Conservation (phyloP, 140 eudicot species). For the Erigeron philadelphicus region DNA sequence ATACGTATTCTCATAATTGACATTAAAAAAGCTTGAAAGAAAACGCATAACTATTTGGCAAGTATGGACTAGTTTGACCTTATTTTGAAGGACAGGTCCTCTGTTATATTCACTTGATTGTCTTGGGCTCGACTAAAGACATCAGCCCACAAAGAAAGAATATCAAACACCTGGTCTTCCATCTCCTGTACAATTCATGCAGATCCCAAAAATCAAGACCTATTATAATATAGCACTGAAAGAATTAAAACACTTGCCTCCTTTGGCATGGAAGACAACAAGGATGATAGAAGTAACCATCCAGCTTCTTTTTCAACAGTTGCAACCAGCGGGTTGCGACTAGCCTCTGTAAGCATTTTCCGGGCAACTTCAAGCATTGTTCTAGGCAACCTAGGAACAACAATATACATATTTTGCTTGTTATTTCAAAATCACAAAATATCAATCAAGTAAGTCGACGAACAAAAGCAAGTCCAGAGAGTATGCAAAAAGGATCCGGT, state of each 20-base stretch:
- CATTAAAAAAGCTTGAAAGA: no score
- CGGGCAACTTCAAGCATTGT: slow-evolving; percentile 84
- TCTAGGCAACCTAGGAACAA: slow-evolving; percentile 67
- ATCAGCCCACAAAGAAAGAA: slow-evolving; percentile 84
- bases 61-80: slow-evolving; percentile 38
- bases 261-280: slow-evolving; percentile 88
- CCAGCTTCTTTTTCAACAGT: slow-evolving; percentile 95
- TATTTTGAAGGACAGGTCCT: slow-evolving; percentile 56
- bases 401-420: slow-evolving; percentile 14
- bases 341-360: slow-evolving; percentile 74
- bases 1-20: neutral
- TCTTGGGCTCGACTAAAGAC: slow-evolving; percentile 61
- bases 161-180: slow-evolving; percentile 93
- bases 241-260: slow-evolving; percentile 44
- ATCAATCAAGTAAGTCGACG: slow-evolving; percentile 15
- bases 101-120: slow-evolving; percentile 33
- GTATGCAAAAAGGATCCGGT: neutral
- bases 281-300: slow-evolving; percentile 83
- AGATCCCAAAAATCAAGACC: slow-evolving; percentile 31
- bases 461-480: neutral
- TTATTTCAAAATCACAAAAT: slow-evolving; percentile 18
- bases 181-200: slow-evolving; percentile 67
- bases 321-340: slow-evolving; percentile 61
- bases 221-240: neutral
- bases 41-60: no score